phyloP scores from a whole-genome alignment of 1,284 basidiomycete species.

The Afroboletus lepidellus region DNA sequence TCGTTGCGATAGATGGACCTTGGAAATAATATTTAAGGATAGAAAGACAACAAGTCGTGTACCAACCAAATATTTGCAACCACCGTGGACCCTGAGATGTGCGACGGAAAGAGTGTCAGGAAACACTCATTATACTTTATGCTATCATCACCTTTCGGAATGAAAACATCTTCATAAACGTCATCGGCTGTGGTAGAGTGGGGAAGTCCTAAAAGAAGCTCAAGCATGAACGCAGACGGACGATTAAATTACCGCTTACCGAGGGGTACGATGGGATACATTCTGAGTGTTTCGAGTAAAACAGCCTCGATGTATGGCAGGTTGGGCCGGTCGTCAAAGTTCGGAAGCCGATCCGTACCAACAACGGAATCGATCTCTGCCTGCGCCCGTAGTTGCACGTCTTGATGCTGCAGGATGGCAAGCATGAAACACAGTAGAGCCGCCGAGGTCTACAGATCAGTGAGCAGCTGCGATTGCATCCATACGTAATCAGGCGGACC shows the following conservation, averaged over 20 bases:
- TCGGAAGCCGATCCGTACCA: too few relatives aligned
- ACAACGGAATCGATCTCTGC: too few relatives aligned
- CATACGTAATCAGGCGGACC: too few relatives aligned
- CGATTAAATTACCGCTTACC: neutral
- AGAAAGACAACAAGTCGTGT: too few relatives aligned
- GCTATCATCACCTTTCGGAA: constrained; percentile 38
- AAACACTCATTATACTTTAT: neutral
- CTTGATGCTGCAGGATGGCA: too few relatives aligned
- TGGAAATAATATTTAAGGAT: neutral
- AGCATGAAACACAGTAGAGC: too few relatives aligned
- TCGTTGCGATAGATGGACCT: constrained; percentile 46
- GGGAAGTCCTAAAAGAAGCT: constrained; percentile 36
- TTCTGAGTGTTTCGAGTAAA: constrained; percentile 51
- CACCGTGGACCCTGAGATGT: constrained; percentile 29
- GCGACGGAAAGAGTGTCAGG: neutral
- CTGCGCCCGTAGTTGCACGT: too few relatives aligned
- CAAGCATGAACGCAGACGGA: neutral
- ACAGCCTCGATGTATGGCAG: constrained; percentile 49
- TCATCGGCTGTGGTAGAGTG: too few relatives aligned
- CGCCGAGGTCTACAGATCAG: too few relatives aligned
- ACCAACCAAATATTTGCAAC: constrained; percentile 47
- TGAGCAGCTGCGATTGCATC: too few relatives aligned
- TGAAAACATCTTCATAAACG: constrained; percentile 41
- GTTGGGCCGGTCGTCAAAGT: too few relatives aligned
- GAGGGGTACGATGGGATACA: constrained; percentile 41